These are phyloP conservation scores for Yamadazyma sp. DNA, from an alignment of 805 yeast species.

Conservation along the genomic window DNA sequence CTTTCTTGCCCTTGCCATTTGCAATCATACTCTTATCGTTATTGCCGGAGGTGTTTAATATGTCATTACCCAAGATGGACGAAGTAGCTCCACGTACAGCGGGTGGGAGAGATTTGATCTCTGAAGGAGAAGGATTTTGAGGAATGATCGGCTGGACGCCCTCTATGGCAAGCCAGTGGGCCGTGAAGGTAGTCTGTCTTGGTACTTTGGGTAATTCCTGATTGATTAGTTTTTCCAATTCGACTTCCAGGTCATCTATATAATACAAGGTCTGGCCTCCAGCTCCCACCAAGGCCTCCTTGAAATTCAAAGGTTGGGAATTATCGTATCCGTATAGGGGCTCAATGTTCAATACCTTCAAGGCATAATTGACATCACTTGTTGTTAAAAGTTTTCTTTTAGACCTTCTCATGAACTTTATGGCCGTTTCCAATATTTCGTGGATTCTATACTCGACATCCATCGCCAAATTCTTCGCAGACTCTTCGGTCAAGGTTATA, in stretches of 20 bases:
- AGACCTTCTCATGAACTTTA: conserved; percentile 92
- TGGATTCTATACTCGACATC: conserved; percentile 98
- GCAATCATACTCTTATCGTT: conserved; percentile 8
- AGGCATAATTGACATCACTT: conserved; percentile 76
- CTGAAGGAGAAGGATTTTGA: conserved; percentile 86
- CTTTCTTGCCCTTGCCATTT: conserved; percentile 16
- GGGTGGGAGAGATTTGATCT: conserved; percentile 76
- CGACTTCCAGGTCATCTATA: conserved; percentile 89
- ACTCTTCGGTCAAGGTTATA: conserved; percentile 82
- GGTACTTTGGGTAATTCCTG: conserved; percentile 96
- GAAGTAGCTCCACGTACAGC: conserved; percentile 77
- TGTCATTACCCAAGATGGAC: conserved; percentile 42
- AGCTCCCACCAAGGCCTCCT: conserved; percentile 79
- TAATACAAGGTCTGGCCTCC: conserved; percentile 93
- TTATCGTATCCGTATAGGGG: conserved; percentile 89
- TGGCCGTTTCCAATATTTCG: conserved; percentile 93
- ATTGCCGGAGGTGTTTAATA: conserved; percentile 28
- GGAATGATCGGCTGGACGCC: conserved; percentile 98
- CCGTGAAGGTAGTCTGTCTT: conserved; percentile 85
- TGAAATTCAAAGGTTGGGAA: conserved; percentile 68
- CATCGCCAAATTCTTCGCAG: conserved; percentile 93
- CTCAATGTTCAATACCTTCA: conserved; percentile 85
- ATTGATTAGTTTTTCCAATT: conserved; percentile 88
- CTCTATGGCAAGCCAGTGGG: conserved; percentile 97
- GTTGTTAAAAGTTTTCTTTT: conserved; percentile 81